Conservation (phyloP, 2,329 filamentous ascomycete species). For the Trichothecium roseum region DNA sequence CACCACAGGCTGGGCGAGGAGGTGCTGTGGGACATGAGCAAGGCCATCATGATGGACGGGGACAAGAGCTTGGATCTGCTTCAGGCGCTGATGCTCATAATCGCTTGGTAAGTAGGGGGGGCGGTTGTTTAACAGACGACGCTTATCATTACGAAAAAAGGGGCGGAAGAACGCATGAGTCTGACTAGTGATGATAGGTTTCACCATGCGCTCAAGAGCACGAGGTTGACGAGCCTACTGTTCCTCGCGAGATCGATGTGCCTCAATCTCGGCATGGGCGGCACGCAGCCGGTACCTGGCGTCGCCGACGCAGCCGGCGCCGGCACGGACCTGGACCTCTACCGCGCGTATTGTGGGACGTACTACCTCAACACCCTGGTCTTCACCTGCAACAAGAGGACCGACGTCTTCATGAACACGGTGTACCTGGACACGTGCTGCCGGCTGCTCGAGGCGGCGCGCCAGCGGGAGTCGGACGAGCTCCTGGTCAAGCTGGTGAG, state of each 20-base stretch:
- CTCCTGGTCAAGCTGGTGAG: constrained; percentile 34
- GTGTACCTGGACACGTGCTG: constrained; percentile 32
- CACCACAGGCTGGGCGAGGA: constrained; percentile 33
- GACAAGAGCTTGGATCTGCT: constrained; percentile 34
- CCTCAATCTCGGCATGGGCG: constrained; percentile 24
- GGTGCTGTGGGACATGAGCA: constrained; percentile 30
- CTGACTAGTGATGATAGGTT: constrained; percentile 20
- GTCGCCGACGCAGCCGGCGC: constrained; percentile 6
- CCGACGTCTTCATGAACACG: constrained; percentile 37
- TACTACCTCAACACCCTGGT: constrained; percentile 41
- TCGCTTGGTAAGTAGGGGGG: constrained; percentile 31
- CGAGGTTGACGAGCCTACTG: constrained; percentile 37
- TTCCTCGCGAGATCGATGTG: constrained; percentile 37
- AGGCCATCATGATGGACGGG: constrained; percentile 28
- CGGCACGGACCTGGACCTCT: constrained; percentile 26
- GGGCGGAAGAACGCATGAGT: no score
- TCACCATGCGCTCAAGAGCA: constrained; percentile 36
- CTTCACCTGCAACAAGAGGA: constrained; percentile 34
- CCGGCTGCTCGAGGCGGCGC: constrained; percentile 27
- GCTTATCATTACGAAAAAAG: no score
- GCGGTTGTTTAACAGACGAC: no score
- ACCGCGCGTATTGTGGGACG: constrained; percentile 36
- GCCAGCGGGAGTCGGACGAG: constrained; percentile 31
- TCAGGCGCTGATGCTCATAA: constrained; percentile 32
- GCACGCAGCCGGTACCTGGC: constrained; percentile 15